These are phyloP conservation scores for Neofusicoccum sp. DNA, from an alignment of 2,329 filamentous ascomycete species.

Conservation along the genomic window DNA sequence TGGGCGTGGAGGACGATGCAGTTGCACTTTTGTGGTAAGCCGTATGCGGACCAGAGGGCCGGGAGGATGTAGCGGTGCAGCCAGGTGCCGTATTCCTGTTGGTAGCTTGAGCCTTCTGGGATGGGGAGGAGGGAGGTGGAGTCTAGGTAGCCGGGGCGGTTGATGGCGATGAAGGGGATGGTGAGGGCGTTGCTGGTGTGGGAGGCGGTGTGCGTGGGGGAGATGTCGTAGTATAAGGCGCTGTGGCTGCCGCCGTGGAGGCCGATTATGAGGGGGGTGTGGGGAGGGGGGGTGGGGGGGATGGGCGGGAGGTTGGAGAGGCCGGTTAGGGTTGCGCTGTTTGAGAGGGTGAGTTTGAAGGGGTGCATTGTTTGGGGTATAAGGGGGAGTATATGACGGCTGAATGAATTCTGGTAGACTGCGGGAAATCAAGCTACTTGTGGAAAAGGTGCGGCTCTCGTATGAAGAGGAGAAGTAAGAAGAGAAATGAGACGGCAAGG, in stretches of 20 bases:
- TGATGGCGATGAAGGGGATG: neutral
- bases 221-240: neutral
- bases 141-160: neutral
- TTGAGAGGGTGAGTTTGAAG: neutral
- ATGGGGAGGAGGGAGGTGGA: neutral
- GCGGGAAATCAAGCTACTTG: no score
- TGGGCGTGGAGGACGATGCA: neutral
- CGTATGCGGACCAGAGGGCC: neutral
- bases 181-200: neutral
- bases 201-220: neutral
- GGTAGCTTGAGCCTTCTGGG: neutral
- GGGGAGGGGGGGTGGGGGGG: neutral
- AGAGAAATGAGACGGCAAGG: no score
- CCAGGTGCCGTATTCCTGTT: neutral
- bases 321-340: neutral
- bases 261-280: neutral
- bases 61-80: neutral
- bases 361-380: neutral
- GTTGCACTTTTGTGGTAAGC: neutral
- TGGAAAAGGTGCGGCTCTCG: no score
- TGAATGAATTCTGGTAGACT: no score
- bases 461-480: no score
- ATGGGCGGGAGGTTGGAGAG: neutral
- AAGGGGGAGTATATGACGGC: no score
- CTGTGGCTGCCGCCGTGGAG: neutral